Conservation (phyloP, 2,329 filamentous ascomycete species). For the Chaetomium strumarium region DNA sequence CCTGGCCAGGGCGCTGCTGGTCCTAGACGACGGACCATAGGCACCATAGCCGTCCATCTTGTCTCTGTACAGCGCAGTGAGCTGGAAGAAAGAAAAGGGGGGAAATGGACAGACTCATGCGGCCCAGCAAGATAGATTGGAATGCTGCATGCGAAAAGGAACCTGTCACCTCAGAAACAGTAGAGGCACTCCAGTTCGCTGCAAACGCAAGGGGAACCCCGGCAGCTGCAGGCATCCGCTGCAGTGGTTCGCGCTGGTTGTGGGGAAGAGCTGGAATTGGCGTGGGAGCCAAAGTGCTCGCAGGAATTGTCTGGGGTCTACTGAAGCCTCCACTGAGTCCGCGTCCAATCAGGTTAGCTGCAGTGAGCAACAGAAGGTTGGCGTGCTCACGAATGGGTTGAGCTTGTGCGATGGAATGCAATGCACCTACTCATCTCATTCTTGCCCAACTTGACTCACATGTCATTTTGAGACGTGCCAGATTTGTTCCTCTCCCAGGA, state of each 20-base stretch:
- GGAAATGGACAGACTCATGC: background rate
- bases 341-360: constrained; percentile 4
- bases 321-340: constrained; percentile 1
- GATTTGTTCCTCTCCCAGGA: no score
- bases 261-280: constrained; percentile 6
- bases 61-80: background rate
- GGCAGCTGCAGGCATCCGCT: constrained; percentile 1
- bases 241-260: constrained; percentile 1
- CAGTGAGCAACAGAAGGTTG: constrained; percentile 7
- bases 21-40: background rate
- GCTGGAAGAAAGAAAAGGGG: background rate
- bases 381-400: no score
- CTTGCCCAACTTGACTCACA: no score
- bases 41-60: constrained; percentile 2
- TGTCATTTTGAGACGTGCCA: no score
- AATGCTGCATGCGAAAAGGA: background rate
- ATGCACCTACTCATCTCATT: no score
- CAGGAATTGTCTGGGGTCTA: constrained; percentile 4
- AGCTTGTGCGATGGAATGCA: no score
- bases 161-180: background rate
- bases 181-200: background rate
- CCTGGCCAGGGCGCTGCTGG: background rate
- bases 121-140: background rate
- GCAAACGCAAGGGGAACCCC: background rate
- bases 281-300: constrained; percentile 10